Evolutionary conservation across 805 yeast species (phyloP).

Genomic region (Cyberlindnera japonica): DNA sequence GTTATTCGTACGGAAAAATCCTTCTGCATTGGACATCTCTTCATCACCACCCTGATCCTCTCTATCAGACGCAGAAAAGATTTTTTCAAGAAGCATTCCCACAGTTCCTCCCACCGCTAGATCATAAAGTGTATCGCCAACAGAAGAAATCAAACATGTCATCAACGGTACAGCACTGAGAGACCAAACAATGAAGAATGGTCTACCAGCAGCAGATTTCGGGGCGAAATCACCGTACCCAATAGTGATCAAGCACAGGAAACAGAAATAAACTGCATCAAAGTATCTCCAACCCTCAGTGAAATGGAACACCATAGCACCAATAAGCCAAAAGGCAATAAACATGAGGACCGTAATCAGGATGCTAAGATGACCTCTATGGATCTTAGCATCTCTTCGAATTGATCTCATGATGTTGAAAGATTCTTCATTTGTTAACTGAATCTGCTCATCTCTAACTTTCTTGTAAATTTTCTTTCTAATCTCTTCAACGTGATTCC

Average conservation of each 20-base stretch:
- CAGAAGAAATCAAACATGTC: slow-evolving; percentile 72
- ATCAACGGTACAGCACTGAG: slow-evolving; percentile 80
- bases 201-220: slow-evolving; percentile 55
- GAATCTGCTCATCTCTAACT: slow-evolving; percentile 10
- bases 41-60: neutral
- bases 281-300: slow-evolving; percentile 74
- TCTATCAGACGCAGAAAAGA: slow-evolving; percentile 6
- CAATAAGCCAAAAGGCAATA: slow-evolving; percentile 63
- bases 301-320: slow-evolving; percentile 59
- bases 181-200: slow-evolving; percentile 78
- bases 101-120: slow-evolving; percentile 22
- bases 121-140: slow-evolving; percentile 57
- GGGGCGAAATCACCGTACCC: slow-evolving; percentile 85
- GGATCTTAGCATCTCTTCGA: slow-evolving; percentile 36
- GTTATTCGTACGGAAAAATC: neutral
- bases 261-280: slow-evolving; percentile 69
- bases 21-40: neutral
- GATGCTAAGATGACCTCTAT: slow-evolving; percentile 37
- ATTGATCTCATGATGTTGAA: slow-evolving; percentile 56
- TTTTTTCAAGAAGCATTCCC: slow-evolving; percentile 3
- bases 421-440: slow-evolving; percentile 41
- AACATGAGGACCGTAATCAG: slow-evolving; percentile 41
- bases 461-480: slow-evolving; percentile 36
- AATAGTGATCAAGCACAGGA: slow-evolving; percentile 70
- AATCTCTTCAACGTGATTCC: slow-evolving; percentile 57